Conservation (phyloP, 2,329 filamentous ascomycete species). For the Xylaria sp. region DNA sequence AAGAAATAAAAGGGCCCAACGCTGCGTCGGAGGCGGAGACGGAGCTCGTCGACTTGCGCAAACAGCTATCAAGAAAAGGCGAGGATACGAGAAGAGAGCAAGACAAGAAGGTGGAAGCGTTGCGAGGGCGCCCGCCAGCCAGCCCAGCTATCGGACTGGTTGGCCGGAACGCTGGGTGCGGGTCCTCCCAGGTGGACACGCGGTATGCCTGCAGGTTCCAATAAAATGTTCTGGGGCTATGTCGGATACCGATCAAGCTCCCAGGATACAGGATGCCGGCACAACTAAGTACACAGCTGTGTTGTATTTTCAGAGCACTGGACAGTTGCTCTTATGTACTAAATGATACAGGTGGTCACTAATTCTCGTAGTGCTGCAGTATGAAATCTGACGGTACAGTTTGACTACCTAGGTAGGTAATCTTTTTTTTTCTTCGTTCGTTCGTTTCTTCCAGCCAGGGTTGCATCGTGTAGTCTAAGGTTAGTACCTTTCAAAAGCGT, state of each 20-base stretch:
- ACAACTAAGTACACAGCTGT: neutral
- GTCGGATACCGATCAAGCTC: neutral
- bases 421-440: neutral
- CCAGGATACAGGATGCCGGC: neutral
- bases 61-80: neutral
- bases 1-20: constrained; percentile 18
- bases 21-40: constrained; percentile 2
- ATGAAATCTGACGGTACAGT: neutral
- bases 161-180: neutral
- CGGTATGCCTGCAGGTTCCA: constrained; percentile 1
- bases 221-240: neutral
- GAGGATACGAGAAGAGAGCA: constrained; percentile 15
- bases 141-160: constrained; percentile 5
- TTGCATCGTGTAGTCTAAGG: neutral
- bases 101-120: constrained; percentile 10
- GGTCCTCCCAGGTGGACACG: neutral
- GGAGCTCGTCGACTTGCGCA: constrained; percentile 17
- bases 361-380: no score
- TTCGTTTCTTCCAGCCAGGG: neutral
- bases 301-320: neutral
- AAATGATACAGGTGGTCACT: no score
- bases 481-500: neutral
- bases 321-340: no score
- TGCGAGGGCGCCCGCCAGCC: constrained; percentile 13
- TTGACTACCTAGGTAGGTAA: no score